Conservation (phyloP, 1,284 basidiomycete species). For the Hemileia vastatrix region DNA sequence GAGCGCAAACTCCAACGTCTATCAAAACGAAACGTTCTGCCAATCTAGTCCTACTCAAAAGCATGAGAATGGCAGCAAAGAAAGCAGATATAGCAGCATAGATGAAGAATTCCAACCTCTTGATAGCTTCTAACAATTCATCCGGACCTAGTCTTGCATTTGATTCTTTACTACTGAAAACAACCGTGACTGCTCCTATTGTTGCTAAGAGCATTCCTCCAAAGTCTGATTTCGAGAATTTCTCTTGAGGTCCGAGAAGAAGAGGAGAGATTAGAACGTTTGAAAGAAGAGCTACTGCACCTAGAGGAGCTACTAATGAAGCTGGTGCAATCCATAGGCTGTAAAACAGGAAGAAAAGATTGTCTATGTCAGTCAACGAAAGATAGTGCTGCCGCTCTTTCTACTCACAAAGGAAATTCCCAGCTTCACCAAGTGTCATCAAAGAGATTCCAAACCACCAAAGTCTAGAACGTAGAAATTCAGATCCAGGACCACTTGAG, state of each 20-base stretch:
- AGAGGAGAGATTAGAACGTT: conserved; percentile 90
- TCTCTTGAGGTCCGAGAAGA: conserved; percentile 54
- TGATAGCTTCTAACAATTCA: conserved; percentile 33
- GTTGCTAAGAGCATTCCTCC: conserved; percentile 52
- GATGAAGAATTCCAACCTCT: conserved; percentile 33
- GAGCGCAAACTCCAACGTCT: conserved; percentile 76
- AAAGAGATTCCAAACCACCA: conserved; percentile 87
- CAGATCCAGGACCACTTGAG: too few relatives aligned
- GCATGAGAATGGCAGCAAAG: conserved; percentile 49
- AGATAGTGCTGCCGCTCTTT: background rate
- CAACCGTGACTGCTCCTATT: conserved; percentile 36
- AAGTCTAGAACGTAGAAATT: conserved; percentile 54
- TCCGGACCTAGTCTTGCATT: conserved; percentile 31
- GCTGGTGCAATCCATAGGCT: conserved; percentile 67
- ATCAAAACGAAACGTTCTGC: conserved; percentile 67
- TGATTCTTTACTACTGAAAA: conserved; percentile 24
- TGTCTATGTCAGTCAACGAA: background rate
- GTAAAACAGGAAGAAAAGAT: background rate
- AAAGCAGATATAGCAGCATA: conserved; percentile 29
- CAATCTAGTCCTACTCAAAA: conserved; percentile 53
- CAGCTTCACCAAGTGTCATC: conserved; percentile 83
- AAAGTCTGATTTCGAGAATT: conserved; percentile 58
- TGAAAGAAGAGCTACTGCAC: conserved; percentile 63
- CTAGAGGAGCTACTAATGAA: conserved; percentile 85
- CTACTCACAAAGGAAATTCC: conserved; percentile 65